phyloP scores from a whole-genome alignment of 108 stramenopile species.

The Discostella pseudostelligera region DNA sequence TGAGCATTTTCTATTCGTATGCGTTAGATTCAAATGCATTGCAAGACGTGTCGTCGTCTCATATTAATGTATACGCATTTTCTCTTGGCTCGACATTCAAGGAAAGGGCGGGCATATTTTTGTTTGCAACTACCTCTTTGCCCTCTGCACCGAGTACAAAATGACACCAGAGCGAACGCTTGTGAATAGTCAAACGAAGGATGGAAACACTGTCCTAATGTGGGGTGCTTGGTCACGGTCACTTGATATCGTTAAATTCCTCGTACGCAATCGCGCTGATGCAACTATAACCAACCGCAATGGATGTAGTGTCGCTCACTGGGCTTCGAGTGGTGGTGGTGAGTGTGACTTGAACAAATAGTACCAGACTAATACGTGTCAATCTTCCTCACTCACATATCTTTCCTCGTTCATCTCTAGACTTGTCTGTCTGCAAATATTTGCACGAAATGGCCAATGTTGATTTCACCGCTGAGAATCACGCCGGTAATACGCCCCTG shows the following conservation, averaged over 20 bases:
- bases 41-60: no score
- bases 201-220: conserved; percentile 84
- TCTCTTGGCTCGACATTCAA: no score
- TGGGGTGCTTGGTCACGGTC: conserved; percentile 85
- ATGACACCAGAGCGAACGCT: conserved; percentile 36
- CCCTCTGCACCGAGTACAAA: conserved; percentile 23
- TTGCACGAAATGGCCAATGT: conserved; percentile 56
- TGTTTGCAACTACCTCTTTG: conserved; percentile 57
- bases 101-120: conserved; percentile 63
- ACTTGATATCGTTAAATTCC: conserved; percentile 67
- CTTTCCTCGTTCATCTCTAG: not conserved
- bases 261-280: conserved; percentile 67
- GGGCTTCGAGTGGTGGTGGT: conserved; percentile 52
- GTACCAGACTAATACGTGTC: no score
- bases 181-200: conserved; percentile 67
- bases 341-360: not conserved
- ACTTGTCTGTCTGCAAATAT: conserved; percentile 64
- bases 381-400: no score
- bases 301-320: conserved; percentile 82
- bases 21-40: no score
- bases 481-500: conserved; percentile 67
- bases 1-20: not conserved
- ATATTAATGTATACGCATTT: no score
- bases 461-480: conserved; percentile 67
- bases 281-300: conserved; percentile 58